Evolutionary conservation across 2,329 filamentous ascomycete species (phyloP).

Genomic region (Venturia pyrina): DNA sequence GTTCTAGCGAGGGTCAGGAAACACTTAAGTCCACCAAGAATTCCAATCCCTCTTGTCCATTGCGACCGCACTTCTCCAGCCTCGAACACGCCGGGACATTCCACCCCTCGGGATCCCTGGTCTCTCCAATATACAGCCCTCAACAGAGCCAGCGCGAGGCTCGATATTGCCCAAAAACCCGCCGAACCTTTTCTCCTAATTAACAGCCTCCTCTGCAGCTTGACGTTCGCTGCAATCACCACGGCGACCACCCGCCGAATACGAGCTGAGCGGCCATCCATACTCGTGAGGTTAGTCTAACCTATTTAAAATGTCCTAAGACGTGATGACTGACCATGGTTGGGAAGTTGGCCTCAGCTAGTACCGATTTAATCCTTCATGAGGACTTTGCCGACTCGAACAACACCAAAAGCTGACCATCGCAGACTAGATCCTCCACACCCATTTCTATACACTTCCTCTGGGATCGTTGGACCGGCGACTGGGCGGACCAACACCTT

Average conservation of each 20-base stretch:
- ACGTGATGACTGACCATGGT: neutral
- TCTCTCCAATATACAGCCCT: neutral
- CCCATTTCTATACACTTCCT: neutral
- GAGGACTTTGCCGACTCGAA: neutral
- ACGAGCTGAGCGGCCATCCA: neutral
- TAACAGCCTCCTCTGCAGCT: neutral
- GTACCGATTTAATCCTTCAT: neutral
- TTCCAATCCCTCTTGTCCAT: neutral
- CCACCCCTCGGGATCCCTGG: neutral
- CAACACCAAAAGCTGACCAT: constrained; percentile 1
- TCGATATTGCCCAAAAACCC: neutral
- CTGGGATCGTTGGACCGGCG: constrained; percentile 20
- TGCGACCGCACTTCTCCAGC: neutral
- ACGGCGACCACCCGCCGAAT: neutral
- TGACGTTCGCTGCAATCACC: too few relatives aligned
- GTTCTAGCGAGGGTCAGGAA: neutral
- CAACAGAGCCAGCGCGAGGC: neutral
- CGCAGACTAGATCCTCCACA: neutral
- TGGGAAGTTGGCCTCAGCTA: neutral
- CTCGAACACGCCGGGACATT: neutral
- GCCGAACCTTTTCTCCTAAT: neutral
- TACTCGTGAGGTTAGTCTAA: neutral
- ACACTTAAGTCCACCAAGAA: neutral
- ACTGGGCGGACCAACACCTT: constrained; percentile 21
- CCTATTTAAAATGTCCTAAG: neutral